phyloP scores from a whole-genome alignment of 768 basidiomycete genomes.

The Leccinellum albellum region DNA sequence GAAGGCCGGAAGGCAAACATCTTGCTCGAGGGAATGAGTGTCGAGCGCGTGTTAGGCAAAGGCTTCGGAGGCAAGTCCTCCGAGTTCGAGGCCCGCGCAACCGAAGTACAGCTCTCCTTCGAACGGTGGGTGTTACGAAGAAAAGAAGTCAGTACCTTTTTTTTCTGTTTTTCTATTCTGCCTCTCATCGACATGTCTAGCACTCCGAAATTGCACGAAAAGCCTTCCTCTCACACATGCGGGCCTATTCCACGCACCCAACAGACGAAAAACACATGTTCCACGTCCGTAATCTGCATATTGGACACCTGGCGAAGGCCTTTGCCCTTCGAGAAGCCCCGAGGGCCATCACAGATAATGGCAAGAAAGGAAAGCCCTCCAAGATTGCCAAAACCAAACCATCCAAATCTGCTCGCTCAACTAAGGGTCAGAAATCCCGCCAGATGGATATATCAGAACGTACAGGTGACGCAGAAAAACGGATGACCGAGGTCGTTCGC shows the following conservation, averaged over 20 bases:
- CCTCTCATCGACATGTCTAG: constrained; percentile 38
- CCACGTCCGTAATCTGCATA: constrained; percentile 89
- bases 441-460: constrained; percentile 36
- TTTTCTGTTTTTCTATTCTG: not conserved
- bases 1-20: constrained; percentile 38
- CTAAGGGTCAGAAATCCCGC: constrained; percentile 20
- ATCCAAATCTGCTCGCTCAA: constrained; percentile 2
- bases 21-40: constrained; percentile 53
- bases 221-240: constrained; percentile 88
- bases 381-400: constrained; percentile 3
- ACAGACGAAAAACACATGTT: constrained; percentile 94
- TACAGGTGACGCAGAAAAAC: constrained; percentile 59
- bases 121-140: constrained; percentile 85
- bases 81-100: constrained; percentile 87
- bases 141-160: constrained; percentile 55
- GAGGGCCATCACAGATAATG: constrained; percentile 29
- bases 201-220: constrained; percentile 72
- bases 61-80: constrained; percentile 84
- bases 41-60: constrained; percentile 66
- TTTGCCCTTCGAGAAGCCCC: constrained; percentile 90
- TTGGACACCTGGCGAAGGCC: constrained; percentile 91
- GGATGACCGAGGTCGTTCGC: constrained; percentile 86
- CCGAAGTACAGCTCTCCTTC: constrained; percentile 91
- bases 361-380: constrained; percentile 14
- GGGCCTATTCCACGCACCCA: constrained; percentile 97